Evolutionary conservation across 345 rosid genomes (phyloP).

Genomic region (Linum tenue): DNA sequence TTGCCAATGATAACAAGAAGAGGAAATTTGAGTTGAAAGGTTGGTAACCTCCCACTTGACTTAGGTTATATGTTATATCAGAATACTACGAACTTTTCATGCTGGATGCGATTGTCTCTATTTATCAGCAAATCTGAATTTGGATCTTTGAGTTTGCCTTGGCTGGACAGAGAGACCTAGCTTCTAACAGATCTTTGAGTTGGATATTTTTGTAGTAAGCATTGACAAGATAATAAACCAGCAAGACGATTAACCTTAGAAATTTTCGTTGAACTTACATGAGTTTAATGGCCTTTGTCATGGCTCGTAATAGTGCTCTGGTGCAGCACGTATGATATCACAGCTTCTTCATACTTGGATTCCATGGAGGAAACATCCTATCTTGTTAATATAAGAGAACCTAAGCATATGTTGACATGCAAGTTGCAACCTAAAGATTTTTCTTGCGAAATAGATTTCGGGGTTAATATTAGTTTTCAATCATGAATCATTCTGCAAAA

Average conservation of each 20-base stretch:
- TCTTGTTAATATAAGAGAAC: not conserved
- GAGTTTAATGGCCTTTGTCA: not conserved
- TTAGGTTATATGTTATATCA: not conserved
- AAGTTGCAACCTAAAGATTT: not conserved
- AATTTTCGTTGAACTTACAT: not conserved
- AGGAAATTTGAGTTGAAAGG: conserved; percentile 48
- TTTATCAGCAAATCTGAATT: not conserved
- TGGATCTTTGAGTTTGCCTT: not conserved
- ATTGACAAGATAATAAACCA: not conserved
- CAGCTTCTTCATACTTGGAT: not conserved
- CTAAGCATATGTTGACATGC: not conserved
- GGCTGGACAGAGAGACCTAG: not conserved
- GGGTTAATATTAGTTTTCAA: too few species aligned
- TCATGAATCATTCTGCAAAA: not conserved
- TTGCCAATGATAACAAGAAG: conserved; percentile 33
- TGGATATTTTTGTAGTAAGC: not conserved
- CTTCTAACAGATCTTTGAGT: not conserved
- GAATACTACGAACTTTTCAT: not conserved
- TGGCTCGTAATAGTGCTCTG: not conserved
- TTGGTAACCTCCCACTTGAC: conserved; percentile 16
- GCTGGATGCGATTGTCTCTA: not conserved
- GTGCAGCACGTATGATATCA: too few species aligned
- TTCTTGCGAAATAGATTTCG: not conserved
- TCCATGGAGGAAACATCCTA: too few species aligned
- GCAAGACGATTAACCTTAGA: not conserved